phyloP scores from a whole-genome alignment of 495 filamentous ascomycete species.

The Margaritispora aquatica region DNA sequence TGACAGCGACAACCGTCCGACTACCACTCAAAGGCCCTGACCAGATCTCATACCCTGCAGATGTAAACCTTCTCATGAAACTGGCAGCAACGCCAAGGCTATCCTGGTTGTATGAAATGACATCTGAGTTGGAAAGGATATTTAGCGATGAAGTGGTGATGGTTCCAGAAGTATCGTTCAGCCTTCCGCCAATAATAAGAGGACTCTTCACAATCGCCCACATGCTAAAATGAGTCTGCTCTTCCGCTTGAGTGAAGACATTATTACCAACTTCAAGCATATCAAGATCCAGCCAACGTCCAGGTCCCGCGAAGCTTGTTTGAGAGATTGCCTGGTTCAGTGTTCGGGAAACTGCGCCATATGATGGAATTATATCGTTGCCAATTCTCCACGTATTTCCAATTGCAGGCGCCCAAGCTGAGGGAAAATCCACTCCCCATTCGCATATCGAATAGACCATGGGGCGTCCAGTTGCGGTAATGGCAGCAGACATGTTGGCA shows the following conservation, averaged over 20 bases:
- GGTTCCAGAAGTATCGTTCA: slow-evolving; percentile 27
- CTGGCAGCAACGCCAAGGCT: slow-evolving; percentile 30
- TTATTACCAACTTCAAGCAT: slow-evolving; percentile 66
- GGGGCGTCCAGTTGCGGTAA: slow-evolving; percentile 24
- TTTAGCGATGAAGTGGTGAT: slow-evolving; percentile 36
- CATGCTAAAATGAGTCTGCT: slow-evolving; percentile 34
- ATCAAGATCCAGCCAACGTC: slow-evolving; percentile 42
- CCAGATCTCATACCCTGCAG: slow-evolving; percentile 38
- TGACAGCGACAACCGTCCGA: slow-evolving; percentile 33
- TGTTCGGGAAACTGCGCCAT: slow-evolving; percentile 14
- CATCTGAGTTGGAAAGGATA: slow-evolving; percentile 49
- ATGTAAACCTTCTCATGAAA: slow-evolving; percentile 28
- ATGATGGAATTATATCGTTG: slow-evolving; percentile 37
- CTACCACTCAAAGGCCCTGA: slow-evolving; percentile 33
- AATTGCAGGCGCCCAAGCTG: slow-evolving; percentile 44
- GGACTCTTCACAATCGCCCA: slow-evolving; percentile 28
- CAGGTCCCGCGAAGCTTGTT: slow-evolving; percentile 22
- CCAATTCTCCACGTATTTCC: slow-evolving; percentile 50
- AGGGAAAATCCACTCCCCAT: slow-evolving; percentile 34
- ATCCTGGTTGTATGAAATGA: slow-evolving; percentile 60
- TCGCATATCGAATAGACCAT: slow-evolving; percentile 34
- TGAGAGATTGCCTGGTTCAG: slow-evolving; percentile 20
- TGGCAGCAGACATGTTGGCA: slow-evolving; percentile 26
- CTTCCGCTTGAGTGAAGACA: slow-evolving; percentile 39
- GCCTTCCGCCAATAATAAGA: slow-evolving; percentile 34